Evolutionary conservation across 2,329 filamentous ascomycete species (phyloP).

Genomic region (Lecanicillium sp.): DNA sequence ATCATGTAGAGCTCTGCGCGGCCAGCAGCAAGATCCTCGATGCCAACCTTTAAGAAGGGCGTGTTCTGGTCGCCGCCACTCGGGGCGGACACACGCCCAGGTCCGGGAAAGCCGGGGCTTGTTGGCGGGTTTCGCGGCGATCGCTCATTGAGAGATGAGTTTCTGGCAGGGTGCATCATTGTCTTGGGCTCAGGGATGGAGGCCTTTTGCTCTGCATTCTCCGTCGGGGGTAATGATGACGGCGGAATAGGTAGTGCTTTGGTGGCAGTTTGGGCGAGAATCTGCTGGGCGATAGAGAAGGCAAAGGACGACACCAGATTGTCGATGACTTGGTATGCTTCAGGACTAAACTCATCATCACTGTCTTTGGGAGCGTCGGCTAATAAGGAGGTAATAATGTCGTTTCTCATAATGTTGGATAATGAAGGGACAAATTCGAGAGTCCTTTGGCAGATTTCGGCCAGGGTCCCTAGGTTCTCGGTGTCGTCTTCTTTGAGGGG

Average conservation of each 20-base stretch:
- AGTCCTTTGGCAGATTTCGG: slow-evolving; percentile 77
- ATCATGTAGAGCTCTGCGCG: slow-evolving; percentile 77
- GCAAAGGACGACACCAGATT: slow-evolving; percentile 73
- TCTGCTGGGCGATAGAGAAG: slow-evolving; percentile 69
- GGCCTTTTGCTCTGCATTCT: slow-evolving; percentile 52
- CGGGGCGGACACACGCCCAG: slow-evolving; percentile 31
- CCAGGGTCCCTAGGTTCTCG: slow-evolving; percentile 74
- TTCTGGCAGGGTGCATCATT: slow-evolving; percentile 62
- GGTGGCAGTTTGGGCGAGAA: slow-evolving; percentile 68
- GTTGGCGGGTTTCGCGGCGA: slow-evolving; percentile 38
- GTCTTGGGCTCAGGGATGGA: slow-evolving; percentile 63
- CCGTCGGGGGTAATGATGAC: slow-evolving; percentile 42
- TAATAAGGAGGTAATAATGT: slow-evolving; percentile 60
- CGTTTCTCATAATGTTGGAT: slow-evolving; percentile 71
- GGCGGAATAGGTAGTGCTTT: slow-evolving; percentile 61
- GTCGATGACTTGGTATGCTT: slow-evolving; percentile 53
- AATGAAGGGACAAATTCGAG: slow-evolving; percentile 79
- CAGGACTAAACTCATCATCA: slow-evolving; percentile 29
- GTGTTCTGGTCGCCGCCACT: slow-evolving; percentile 36
- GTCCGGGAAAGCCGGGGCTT: slow-evolving; percentile 48
- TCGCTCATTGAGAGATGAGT: slow-evolving; percentile 51
- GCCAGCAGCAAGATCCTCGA: slow-evolving; percentile 76
- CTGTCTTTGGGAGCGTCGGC: slow-evolving; percentile 32
- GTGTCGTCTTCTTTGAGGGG: slow-evolving; percentile 50
- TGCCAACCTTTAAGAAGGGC: slow-evolving; percentile 55